These are phyloP conservation scores for Dujonia santamariae DNA, from an alignment of 1,139 yeast genomes.

Conservation along the genomic window DNA sequence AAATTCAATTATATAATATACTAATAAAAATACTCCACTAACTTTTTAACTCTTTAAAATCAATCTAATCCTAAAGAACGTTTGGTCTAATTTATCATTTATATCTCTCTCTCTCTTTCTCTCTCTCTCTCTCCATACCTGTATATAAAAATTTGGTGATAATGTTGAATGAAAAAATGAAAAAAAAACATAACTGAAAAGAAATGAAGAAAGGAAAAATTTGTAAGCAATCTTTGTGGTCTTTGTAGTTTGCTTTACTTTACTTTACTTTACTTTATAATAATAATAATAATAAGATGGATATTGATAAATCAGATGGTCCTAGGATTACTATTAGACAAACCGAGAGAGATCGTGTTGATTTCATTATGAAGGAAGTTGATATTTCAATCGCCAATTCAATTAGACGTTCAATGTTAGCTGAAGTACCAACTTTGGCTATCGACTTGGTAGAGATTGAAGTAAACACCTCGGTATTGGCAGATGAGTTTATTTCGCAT, in stretches of 20 bases:
- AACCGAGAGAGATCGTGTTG: constrained; percentile 82
- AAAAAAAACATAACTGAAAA: neutral
- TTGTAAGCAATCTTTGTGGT: neutral
- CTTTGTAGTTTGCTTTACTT: neutral
- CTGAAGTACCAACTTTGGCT: constrained; percentile 95
- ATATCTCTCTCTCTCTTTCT: too few relatives aligned
- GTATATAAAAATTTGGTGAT: too few relatives aligned
- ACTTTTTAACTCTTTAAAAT: too few relatives aligned
- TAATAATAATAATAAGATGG: neutral
- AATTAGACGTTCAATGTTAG: constrained; percentile 83
- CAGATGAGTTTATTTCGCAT: constrained; percentile 95
- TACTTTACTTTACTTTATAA: neutral
- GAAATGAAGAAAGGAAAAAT: neutral
- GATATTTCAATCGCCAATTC: constrained; percentile 93
- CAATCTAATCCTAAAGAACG: too few relatives aligned
- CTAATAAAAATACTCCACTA: too few relatives aligned
- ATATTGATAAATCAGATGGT: constrained; percentile 20
- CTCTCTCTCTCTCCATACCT: too few relatives aligned
- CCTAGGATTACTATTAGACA: constrained; percentile 90
- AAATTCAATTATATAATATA: too few relatives aligned
- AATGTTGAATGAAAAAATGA: too few relatives aligned
- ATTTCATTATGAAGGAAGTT: constrained; percentile 82
- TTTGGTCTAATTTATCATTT: too few relatives aligned
- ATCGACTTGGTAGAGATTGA: constrained; percentile 96
- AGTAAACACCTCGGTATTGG: constrained; percentile 87